A percentile compares a stretch with the other conserved stretches of the same genome.
phyloP scores from a whole-genome alignment of 2,329 filamentous ascomycete genomes.

The Exserohilum turcica region DNA sequence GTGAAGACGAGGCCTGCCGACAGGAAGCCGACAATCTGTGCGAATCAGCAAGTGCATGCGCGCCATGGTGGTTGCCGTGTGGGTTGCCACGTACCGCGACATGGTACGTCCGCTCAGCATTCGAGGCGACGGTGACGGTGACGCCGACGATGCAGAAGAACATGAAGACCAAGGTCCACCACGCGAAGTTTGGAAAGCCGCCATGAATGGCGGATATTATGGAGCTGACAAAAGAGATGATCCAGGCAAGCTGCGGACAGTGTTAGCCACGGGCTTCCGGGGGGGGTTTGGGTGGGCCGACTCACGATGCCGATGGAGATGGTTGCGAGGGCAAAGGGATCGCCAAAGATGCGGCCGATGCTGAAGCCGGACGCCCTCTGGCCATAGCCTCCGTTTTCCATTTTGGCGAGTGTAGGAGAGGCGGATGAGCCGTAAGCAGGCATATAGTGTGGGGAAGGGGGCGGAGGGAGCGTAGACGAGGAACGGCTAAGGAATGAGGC shows the following conservation, averaged over 20 bases:
- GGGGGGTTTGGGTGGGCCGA: constrained; percentile 26
- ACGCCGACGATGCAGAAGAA: constrained; percentile 81
- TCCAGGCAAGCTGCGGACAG: constrained; percentile 80
- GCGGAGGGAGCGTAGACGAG: too few species aligned
- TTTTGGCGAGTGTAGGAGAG: constrained; percentile 78
- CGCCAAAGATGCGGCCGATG: constrained; percentile 88
- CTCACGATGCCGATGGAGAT: constrained; percentile 89
- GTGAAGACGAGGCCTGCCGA: constrained; percentile 82
- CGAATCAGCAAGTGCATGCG: constrained; percentile 29
- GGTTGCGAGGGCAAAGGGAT: constrained; percentile 94
- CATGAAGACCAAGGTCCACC: constrained; percentile 90
- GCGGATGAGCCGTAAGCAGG: constrained; percentile 69
- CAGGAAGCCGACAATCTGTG: constrained; percentile 81
- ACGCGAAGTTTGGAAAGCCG: constrained; percentile 81
- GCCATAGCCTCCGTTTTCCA: constrained; percentile 67
- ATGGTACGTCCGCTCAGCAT: constrained; percentile 85
- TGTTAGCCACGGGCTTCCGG: constrained; percentile 28
- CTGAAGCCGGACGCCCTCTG: constrained; percentile 61
- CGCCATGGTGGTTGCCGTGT: not conserved
- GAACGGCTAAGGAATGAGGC: too few species aligned
- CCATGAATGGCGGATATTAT: constrained; percentile 69
- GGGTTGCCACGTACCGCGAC: constrained; percentile 66
- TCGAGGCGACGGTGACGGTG: constrained; percentile 80
- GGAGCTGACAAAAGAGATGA: constrained; percentile 87
- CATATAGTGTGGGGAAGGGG: too few species aligned